A percentile compares a stretch with the other conserved stretches of the same genome.
These are phyloP conservation scores for Ophiostoma piceae DNA, from an alignment of 2,329 filamentous ascomycete species.

Conservation along the genomic window DNA sequence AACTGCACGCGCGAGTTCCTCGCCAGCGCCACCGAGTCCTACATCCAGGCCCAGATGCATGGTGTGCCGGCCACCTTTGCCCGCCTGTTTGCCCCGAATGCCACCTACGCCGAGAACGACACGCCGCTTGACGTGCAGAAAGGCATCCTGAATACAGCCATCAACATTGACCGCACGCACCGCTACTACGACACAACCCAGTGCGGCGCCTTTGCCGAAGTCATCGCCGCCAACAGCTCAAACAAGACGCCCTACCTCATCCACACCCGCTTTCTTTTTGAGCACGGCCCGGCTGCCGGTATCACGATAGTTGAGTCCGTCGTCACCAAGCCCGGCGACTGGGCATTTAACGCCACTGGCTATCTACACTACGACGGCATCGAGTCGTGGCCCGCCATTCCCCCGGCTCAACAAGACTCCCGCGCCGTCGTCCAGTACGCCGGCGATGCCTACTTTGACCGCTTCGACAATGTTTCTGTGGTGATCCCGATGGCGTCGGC, in stretches of 20 bases:
- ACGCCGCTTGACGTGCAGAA: not conserved
- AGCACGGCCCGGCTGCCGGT: not conserved
- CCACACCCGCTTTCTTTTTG: not conserved
- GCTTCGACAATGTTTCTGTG: not conserved
- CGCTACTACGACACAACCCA: not conserved
- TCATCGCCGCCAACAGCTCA: not conserved
- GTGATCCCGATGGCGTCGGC: not conserved
- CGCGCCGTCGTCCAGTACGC: not conserved
- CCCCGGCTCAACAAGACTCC: not conserved
- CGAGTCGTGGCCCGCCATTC: not conserved
- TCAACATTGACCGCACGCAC: not conserved
- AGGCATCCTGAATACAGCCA: not conserved
- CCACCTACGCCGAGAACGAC: not conserved
- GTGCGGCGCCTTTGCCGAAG: not conserved
- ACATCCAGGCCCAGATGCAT: not conserved
- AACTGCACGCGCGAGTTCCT: not conserved
- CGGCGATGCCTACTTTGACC: not conserved
- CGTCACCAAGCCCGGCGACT: not conserved
- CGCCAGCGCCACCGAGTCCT: not conserved
- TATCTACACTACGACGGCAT: not conserved
- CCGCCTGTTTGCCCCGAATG: not conserved
- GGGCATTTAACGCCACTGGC: not conserved
- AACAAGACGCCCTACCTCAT: not conserved
- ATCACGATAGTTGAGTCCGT: not conserved
- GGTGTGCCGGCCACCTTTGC: not conserved